These are phyloP conservation scores for Fraxinus latifolia DNA, from an alignment of 305 asterid species.

Conservation along the genomic window DNA sequence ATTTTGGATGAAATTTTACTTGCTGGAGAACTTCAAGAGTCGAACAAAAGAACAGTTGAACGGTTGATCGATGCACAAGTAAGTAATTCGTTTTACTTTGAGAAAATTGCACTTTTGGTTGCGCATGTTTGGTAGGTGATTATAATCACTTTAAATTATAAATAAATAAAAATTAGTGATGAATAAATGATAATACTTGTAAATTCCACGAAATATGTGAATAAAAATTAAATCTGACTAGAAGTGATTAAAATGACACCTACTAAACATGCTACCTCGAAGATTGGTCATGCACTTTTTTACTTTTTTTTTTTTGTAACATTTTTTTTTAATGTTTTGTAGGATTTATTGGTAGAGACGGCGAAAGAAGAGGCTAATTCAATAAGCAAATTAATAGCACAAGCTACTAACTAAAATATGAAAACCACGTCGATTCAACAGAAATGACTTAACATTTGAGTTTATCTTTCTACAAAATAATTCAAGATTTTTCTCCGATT, in stretches of 20 bases:
- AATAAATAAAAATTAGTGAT: too few species aligned
- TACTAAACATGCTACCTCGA: not conserved
- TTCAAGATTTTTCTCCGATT: not conserved
- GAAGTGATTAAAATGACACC: too few species aligned
- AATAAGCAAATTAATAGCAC: constrained; percentile 14
- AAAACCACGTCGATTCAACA: not conserved
- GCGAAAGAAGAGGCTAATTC: constrained; percentile 19
- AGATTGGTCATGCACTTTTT: not conserved
- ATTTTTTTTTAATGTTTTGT: not conserved
- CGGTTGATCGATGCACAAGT: constrained; percentile 22
- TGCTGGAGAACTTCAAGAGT: constrained; percentile 26
- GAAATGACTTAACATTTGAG: not conserved
- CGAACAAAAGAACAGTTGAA: constrained; percentile 20
- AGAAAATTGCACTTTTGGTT: not conserved
- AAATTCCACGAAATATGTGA: not conserved
- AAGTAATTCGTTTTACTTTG: not conserved
- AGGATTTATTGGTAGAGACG: constrained; percentile 18
- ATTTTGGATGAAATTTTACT: constrained; percentile 22
- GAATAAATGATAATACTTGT: not conserved
- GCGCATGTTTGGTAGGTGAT: not conserved
- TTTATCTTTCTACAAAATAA: not conserved
- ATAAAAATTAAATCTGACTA: too few species aligned
- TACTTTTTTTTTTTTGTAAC: not conserved
- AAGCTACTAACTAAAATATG: constrained; percentile 9
- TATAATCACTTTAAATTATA: too few species aligned